Evolutionary conservation across 1,139 yeast genomes (phyloP).

Genomic region (Saccharomyces hybrid): DNA sequence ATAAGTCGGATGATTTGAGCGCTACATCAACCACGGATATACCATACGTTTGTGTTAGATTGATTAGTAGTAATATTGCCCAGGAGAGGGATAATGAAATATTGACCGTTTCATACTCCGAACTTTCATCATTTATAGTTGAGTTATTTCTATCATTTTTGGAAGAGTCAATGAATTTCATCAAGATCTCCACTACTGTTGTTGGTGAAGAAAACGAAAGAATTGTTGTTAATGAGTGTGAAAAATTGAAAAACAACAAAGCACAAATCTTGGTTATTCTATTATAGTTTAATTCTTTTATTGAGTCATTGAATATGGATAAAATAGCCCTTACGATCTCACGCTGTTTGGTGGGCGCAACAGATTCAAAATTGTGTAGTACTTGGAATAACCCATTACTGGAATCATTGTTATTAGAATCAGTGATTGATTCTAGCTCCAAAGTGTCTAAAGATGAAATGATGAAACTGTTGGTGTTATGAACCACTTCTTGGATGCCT

Average conservation of each 20-base stretch:
- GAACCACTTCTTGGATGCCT: slow-evolving; percentile 25
- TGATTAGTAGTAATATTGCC: slow-evolving; percentile 20
- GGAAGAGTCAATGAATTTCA: slow-evolving; percentile 22
- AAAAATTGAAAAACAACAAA: slow-evolving; percentile 22
- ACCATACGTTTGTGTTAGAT: slow-evolving; percentile 18
- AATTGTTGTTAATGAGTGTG: slow-evolving; percentile 26
- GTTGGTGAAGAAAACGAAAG: slow-evolving; percentile 21
- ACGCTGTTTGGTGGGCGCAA: slow-evolving; percentile 37
- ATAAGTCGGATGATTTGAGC: slow-evolving; percentile 9
- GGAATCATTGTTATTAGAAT: slow-evolving; percentile 8
- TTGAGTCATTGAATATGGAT: slow-evolving; percentile 36
- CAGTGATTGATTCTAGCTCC: slow-evolving; percentile 50
- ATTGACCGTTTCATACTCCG: slow-evolving; percentile 22
- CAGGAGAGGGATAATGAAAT: slow-evolving; percentile 24
- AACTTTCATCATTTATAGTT: slow-evolving; percentile 16
- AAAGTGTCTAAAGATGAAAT: slow-evolving; percentile 42
- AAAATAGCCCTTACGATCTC: slow-evolving; percentile 37
- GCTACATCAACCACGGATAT: slow-evolving; percentile 19
- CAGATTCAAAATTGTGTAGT: slow-evolving; percentile 32
- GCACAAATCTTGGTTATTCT: slow-evolving; percentile 24
- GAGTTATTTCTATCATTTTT: slow-evolving; percentile 18
- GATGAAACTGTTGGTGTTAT: slow-evolving; percentile 25
- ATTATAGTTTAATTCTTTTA: slow-evolving; percentile 28
- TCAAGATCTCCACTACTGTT: slow-evolving; percentile 13
- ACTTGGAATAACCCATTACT: slow-evolving; percentile 37